Conservation (phyloP, 1,284 basidiomycete species). For the Moniliophthora roreri region DNA sequence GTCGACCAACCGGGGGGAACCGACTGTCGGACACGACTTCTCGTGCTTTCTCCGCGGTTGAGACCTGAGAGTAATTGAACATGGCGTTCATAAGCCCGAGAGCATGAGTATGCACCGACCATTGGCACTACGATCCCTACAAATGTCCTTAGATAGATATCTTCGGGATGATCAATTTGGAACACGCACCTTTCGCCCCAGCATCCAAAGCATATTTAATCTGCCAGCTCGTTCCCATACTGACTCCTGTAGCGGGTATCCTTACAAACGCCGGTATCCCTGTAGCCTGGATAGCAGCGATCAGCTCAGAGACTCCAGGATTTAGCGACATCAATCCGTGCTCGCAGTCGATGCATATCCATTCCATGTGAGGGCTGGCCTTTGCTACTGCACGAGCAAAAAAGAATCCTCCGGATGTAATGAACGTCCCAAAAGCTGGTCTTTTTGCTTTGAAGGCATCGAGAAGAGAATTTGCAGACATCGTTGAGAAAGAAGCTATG, state of each 20-base stretch:
- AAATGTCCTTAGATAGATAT: background rate
- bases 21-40: slow-evolving; percentile 54
- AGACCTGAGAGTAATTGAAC: slow-evolving; percentile 38
- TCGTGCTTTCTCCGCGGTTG: slow-evolving; percentile 53
- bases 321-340: slow-evolving; percentile 57
- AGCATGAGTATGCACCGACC: slow-evolving; percentile 33
- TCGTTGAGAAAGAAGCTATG: slow-evolving; percentile 12
- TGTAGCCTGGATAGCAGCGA: slow-evolving; percentile 46
- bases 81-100: background rate
- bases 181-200: slow-evolving; percentile 54
- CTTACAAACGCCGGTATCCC: slow-evolving; percentile 56
- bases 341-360: slow-evolving; percentile 66
- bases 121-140: slow-evolving; percentile 51
- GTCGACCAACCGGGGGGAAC: slow-evolving; percentile 56
- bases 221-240: slow-evolving; percentile 58
- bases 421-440: slow-evolving; percentile 73
- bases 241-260: slow-evolving; percentile 59
- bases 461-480: slow-evolving; percentile 45
- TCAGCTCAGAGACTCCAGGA: slow-evolving; percentile 53
- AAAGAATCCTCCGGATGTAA: slow-evolving; percentile 55
- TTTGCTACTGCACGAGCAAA: slow-evolving; percentile 56
- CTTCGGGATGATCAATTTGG: background rate
- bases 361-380: slow-evolving; percentile 55
- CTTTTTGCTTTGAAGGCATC: slow-evolving; percentile 46
- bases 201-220: slow-evolving; percentile 69